A percentile compares a stretch with the other conserved stretches of the same genome.
Evolutionary conservation across 257 asterid species (phyloP).

Genomic region (Capsicum pubescens): DNA sequence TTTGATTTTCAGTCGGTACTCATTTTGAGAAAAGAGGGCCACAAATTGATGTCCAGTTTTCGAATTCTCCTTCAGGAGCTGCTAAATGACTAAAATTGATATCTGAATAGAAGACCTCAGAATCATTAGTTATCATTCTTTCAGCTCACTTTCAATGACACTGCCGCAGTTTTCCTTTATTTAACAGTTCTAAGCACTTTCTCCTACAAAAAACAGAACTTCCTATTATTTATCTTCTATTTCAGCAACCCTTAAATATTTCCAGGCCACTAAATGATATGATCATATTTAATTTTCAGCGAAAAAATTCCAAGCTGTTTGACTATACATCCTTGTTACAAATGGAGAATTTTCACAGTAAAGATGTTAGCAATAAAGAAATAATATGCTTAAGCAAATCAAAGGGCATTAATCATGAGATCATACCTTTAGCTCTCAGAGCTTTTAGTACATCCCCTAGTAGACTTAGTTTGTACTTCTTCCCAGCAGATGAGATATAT

Average conservation of each 20-base stretch:
- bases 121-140: constrained; percentile 7
- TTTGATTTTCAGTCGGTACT: neutral
- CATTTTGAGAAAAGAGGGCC: constrained; percentile 23
- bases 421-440: constrained; percentile 69
- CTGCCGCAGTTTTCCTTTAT: neutral
- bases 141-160: neutral
- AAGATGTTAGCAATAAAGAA: constrained; percentile 13
- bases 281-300: neutral
- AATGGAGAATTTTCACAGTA: constrained; percentile 11
- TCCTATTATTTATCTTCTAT: constrained; percentile 19
- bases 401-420: constrained; percentile 24
- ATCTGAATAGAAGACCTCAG: constrained; percentile 5
- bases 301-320: neutral
- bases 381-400: neutral
- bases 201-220: neutral
- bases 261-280: neutral
- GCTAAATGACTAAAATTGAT: constrained; percentile 7
- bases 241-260: neutral
- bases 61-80: constrained; percentile 16
- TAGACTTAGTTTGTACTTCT: constrained; percentile 69
- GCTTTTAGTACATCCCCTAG: constrained; percentile 64
- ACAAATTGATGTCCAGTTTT: constrained; percentile 6
- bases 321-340: constrained; percentile 1
- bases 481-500: constrained; percentile 69
- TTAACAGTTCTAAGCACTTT: constrained; percentile 24